Base-by-base conservation (phyloP, 805 yeast genomes). In the Metschnikowia gelsemii region DNA sequence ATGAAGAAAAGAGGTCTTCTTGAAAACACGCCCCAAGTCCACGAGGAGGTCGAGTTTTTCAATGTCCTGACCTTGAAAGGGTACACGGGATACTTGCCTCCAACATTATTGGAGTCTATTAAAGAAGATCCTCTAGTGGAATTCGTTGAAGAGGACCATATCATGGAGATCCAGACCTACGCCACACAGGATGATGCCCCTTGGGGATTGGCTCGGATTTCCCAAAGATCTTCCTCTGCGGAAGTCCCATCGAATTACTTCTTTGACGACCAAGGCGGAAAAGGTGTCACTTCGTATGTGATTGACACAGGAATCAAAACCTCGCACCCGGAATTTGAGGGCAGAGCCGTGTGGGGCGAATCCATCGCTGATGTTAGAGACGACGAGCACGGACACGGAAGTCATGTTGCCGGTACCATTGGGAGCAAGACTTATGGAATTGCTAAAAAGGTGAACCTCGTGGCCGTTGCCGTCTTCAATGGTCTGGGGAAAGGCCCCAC, bases 401-500 rank as follows among this genome's bases (percentile, higher is more conserved):
- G 96, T 32, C 96, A 90, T 59, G 87, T 95, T 70, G 95, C 96
- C 13, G 96, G 96, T 66, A 87, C 93, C 24, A 86, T 89, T 55
- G 96, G 82, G 37, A 84, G 93, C 17, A 71, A 72, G 46, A 69
- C 78, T 41, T 87, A 82, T 50, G 96, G 96, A 68, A 86, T 87
- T 40, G 90, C 96, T 43, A 87, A 88, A 64, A 72, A 77, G 39
- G 93, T 89, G 11, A 72, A 80, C 14, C 62, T 87, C 38, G 87
- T 84, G 55, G 95, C 95, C 21, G 86, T 87, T 46, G 85, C 87
- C 63, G 95, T 87, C 8, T 73, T 87, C 62, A 79, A 83, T 66
- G 79, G 87, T 21, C 80, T 82, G 58, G 95, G 93, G 53, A 79
- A 87, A 9, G 95, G 95, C 58, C 67, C 84, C 33, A 83, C 83